A percentile compares a stretch with the other conserved stretches of the same genome.
These are phyloP conservation scores for Aspergillus egyptiacus DNA, from an alignment of 495 filamentous ascomycete species.

Conservation along the genomic window DNA sequence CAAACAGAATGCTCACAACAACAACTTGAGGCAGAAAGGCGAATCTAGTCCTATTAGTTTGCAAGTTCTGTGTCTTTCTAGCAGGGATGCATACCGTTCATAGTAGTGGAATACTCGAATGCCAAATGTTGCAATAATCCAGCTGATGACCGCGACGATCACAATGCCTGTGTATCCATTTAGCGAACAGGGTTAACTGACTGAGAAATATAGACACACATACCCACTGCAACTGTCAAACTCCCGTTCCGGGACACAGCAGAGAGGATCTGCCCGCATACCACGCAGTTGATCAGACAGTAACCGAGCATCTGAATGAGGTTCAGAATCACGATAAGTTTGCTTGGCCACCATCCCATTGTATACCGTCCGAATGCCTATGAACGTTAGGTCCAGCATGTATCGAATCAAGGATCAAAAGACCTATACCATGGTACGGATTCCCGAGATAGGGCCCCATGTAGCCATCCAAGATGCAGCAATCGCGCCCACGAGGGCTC, in stretches of 20 bases:
- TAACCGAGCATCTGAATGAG: constrained; percentile 69
- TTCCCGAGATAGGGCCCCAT: constrained; percentile 65
- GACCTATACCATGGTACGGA: constrained; percentile 58
- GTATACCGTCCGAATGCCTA: constrained; percentile 63
- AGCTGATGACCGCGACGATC: constrained; percentile 59
- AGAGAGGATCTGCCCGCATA: constrained; percentile 69
- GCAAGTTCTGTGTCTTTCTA: background rate
- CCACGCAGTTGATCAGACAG: constrained; percentile 60
- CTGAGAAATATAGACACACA: background rate
- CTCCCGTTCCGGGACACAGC: constrained; percentile 57
- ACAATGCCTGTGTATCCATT: constrained; percentile 52
- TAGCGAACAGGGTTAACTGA: background rate
- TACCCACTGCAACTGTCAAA: constrained; percentile 60
- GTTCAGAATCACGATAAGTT: constrained; percentile 65
- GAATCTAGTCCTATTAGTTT: constrained; percentile 39
- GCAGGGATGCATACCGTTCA: constrained; percentile 50
- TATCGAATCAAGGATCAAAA: background rate
- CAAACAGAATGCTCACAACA: constrained; percentile 60
- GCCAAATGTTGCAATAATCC: constrained; percentile 65
- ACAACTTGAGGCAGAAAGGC: constrained; percentile 64
- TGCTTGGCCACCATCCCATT: constrained; percentile 78
- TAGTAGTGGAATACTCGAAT: constrained; percentile 67
- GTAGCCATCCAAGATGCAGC: constrained; percentile 64
- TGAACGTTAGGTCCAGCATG: constrained; percentile 7
- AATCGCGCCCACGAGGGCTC: constrained; percentile 51